Conservation (phyloP, 176 grass and related monocot genomes). For the Raddia distichophylla region DNA sequence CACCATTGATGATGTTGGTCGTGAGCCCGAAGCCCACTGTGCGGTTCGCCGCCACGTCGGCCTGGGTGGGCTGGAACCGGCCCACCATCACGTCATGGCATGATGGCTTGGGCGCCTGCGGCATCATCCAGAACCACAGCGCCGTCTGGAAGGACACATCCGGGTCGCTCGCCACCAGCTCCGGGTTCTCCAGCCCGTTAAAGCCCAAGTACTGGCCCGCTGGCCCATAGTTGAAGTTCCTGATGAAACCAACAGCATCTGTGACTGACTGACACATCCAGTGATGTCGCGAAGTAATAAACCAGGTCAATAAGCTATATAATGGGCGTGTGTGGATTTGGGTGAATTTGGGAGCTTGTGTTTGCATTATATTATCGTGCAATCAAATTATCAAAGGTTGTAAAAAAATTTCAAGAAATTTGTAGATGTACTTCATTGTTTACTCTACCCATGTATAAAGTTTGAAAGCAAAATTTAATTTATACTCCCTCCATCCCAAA, state of each 20-base stretch:
- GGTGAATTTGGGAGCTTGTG: too few species aligned
- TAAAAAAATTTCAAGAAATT: too few species aligned
- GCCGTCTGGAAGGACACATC: slow-evolving; percentile 64
- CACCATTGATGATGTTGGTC: slow-evolving; percentile 89
- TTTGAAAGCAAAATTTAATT: too few species aligned
- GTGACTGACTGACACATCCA: neutral
- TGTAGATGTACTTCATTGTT: too few species aligned
- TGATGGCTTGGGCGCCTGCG: slow-evolving; percentile 69
- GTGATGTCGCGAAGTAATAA: too few species aligned
- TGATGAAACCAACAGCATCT: neutral
- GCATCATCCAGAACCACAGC: slow-evolving; percentile 87
- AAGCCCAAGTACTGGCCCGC: slow-evolving; percentile 63
- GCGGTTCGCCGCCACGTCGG: slow-evolving; percentile 50
- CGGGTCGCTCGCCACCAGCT: slow-evolving; percentile 44
- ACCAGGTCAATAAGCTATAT: too few species aligned
- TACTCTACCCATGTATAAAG: too few species aligned
- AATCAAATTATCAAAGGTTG: too few species aligned
- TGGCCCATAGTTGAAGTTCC: slow-evolving; percentile 92
- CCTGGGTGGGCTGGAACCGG: slow-evolving; percentile 32
- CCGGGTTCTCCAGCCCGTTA: slow-evolving; percentile 56
- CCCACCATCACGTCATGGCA: slow-evolving; percentile 85
- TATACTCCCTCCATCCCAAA: too few species aligned
- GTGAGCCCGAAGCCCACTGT: slow-evolving; percentile 62
- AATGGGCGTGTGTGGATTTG: too few species aligned
- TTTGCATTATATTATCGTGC: too few species aligned